These are phyloP conservation scores for Ceratocystis ficicola DNA, from an alignment of 2,329 filamentous ascomycete species.

Conservation along the genomic window DNA sequence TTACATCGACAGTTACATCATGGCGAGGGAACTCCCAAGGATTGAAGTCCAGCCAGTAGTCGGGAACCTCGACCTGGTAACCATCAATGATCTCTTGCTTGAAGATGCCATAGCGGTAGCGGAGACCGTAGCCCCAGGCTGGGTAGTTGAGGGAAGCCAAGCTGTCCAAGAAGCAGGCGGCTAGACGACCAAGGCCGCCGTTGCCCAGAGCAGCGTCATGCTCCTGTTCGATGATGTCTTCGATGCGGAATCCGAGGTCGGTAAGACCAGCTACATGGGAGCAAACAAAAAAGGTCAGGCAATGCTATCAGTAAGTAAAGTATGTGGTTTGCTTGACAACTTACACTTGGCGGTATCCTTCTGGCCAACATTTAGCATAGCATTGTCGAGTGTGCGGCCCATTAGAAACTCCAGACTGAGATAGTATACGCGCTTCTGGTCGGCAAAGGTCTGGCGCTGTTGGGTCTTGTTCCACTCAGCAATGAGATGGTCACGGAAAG, in stretches of 20 bases:
- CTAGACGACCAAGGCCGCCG: slow-evolving; percentile 84
- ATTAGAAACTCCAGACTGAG: slow-evolving; percentile 95
- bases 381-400: slow-evolving; percentile 93
- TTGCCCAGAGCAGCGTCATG: slow-evolving; percentile 95
- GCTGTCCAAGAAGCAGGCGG: slow-evolving; percentile 94
- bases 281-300: slow-evolving; percentile 23
- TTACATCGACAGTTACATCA: slow-evolving; percentile 79
- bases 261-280: slow-evolving; percentile 56
- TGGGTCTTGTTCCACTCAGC: slow-evolving; percentile 98
- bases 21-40: slow-evolving; percentile 97
- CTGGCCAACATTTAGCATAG: slow-evolving; percentile 87
- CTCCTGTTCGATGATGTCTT: slow-evolving; percentile 89
- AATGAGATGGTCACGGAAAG: slow-evolving; percentile 84
- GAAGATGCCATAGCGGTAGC: slow-evolving; percentile 96
- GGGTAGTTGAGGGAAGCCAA: slow-evolving; percentile 89
- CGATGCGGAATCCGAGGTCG: slow-evolving; percentile 91
- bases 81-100: slow-evolving; percentile 98
- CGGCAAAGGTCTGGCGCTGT: slow-evolving; percentile 81
- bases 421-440: slow-evolving; percentile 93
- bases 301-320: not conserved
- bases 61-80: slow-evolving; percentile 94
- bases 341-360: slow-evolving; percentile 73
- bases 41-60: slow-evolving; percentile 99
- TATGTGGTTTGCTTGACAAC: slow-evolving; percentile 24
- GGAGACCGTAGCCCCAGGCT: slow-evolving; percentile 91